These are phyloP conservation scores for Microcos paniculata DNA, from an alignment of 345 rosid genomes.

Conservation along the genomic window DNA sequence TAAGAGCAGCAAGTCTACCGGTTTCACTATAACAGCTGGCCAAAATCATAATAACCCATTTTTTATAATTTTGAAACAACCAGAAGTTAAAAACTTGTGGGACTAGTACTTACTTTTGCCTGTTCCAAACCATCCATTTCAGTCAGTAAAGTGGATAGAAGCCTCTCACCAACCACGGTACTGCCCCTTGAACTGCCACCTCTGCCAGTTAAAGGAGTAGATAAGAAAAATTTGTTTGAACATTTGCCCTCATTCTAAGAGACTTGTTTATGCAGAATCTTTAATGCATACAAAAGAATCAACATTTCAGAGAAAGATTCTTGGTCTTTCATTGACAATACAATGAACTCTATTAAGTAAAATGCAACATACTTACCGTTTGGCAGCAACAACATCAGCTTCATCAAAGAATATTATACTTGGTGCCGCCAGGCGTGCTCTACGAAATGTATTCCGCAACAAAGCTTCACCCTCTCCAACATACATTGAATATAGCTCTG, in stretches of 20 bases:
- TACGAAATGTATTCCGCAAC: conserved; percentile 74
- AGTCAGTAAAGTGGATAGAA: conserved; percentile 81
- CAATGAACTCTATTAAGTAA: background rate
- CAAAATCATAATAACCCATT: no score
- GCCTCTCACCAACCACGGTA: conserved; percentile 82
- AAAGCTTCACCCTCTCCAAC: conserved; percentile 99
- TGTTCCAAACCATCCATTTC: conserved; percentile 98
- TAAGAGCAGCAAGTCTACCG: no score
- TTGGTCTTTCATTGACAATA: background rate
- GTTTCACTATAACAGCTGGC: no score
- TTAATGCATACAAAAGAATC: background rate
- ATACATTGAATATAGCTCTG: conserved; percentile 92
- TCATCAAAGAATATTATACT: conserved; percentile 95
- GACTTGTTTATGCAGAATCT: background rate
- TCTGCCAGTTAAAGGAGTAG: conserved; percentile 35
- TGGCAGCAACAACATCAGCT: conserved; percentile 85
- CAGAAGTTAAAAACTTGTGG: background rate
- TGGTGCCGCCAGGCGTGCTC: conserved; percentile 93
- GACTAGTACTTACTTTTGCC: conserved; percentile 55
- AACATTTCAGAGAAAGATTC: background rate
- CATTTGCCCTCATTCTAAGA: background rate
- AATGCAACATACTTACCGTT: conserved; percentile 48
- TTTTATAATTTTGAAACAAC: background rate
- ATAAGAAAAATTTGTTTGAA: background rate
- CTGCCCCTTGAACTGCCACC: conserved; percentile 70